Conservation (phyloP, 2,329 filamentous ascomycete species). For the Apiospora saccharicola region DNA sequence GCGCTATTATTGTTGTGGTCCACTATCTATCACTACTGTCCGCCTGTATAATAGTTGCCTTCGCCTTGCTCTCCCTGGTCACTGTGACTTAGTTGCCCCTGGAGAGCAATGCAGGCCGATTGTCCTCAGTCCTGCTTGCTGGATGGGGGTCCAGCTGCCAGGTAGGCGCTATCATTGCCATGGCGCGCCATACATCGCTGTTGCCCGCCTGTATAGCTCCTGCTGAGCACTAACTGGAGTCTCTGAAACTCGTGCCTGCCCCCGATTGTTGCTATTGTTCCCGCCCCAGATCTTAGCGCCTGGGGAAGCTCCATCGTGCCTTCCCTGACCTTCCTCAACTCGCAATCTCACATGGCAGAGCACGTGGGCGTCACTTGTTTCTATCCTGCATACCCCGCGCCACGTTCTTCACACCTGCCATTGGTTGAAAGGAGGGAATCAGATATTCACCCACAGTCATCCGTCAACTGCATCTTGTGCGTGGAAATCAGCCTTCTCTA, state of each 20-base stretch:
- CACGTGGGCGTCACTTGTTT: not conserved
- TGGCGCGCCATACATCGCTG: not conserved
- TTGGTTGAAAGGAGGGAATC: not conserved
- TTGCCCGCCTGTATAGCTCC: not conserved
- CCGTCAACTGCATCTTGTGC: not conserved
- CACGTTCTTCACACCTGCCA: conserved; percentile 6
- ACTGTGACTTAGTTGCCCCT: not conserved
- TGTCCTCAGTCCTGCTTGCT: not conserved
- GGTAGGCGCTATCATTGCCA: not conserved
- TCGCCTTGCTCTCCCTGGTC: not conserved
- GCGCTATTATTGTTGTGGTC: too few species aligned
- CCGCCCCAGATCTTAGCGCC: not conserved
- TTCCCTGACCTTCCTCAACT: not conserved
- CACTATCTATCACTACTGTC: too few species aligned
- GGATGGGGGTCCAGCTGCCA: not conserved
- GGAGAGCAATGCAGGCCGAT: not conserved
- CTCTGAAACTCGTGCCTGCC: not conserved
- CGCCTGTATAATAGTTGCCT: not conserved
- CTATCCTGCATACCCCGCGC: not conserved
- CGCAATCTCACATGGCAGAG: not conserved
- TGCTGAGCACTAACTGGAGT: not conserved
- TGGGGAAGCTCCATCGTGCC: not conserved
- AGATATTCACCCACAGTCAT: not conserved
- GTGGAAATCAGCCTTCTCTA: not conserved
- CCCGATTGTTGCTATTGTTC: not conserved